These are phyloP conservation scores for Lumnitzera racemosa DNA, from an alignment of 345 rosid genomes.

Conservation along the genomic window DNA sequence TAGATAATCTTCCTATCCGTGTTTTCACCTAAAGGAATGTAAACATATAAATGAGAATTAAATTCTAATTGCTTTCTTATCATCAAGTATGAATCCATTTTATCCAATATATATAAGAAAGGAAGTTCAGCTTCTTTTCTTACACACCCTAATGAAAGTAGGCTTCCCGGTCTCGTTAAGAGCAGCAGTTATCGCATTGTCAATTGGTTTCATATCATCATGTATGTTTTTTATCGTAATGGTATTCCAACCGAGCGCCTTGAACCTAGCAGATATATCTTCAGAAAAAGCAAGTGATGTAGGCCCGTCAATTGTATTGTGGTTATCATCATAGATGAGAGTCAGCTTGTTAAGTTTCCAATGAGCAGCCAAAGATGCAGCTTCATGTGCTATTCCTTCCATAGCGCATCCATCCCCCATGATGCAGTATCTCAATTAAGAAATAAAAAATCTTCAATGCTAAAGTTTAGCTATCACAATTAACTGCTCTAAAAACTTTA, in stretches of 20 bases:
- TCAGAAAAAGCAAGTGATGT: conserved; percentile 26
- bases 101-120: no score
- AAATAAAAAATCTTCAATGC: not conserved
- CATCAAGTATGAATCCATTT: no score
- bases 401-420: conserved; percentile 43
- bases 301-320: conserved; percentile 26
- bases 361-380: conserved; percentile 33
- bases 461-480: no score
- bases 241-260: conserved; percentile 32
- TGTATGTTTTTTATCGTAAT: conserved; percentile 16
- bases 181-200: conserved; percentile 13
- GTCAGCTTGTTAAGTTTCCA: conserved; percentile 36
- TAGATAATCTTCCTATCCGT: conserved; percentile 21
- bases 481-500: no score
- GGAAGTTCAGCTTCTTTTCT: no score
- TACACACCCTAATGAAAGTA: conserved; percentile 25
- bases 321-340: conserved; percentile 29
- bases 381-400: conserved; percentile 43
- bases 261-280: conserved; percentile 22
- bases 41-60: not conserved
- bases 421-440: conserved; percentile 16
- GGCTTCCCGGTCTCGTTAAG: conserved; percentile 18
- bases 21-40: conserved; percentile 20
- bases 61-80: no score
- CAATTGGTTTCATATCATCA: conserved; percentile 12